Conservation (phyloP, 2,329 filamentous ascomycete genomes). For the Penicillium digitatum region DNA sequence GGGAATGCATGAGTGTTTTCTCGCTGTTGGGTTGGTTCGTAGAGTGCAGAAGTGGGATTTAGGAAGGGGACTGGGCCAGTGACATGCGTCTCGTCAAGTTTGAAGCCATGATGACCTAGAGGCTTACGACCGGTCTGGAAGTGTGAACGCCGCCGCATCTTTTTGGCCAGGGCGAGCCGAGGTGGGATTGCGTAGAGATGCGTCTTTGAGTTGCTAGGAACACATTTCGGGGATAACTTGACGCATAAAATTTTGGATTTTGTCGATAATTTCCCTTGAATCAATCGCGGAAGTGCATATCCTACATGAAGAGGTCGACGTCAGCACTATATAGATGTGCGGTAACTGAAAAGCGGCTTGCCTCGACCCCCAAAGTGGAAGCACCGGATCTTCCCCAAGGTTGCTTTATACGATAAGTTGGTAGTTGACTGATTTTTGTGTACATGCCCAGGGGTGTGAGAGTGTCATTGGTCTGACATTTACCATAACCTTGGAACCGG, state of each 20-base stretch:
- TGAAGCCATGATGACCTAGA: conserved; percentile 4
- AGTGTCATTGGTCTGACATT: background rate
- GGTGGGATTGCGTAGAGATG: background rate
- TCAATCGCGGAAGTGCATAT: background rate
- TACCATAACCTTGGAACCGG: background rate
- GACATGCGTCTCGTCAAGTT: conserved; percentile 13
- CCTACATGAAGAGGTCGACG: background rate
- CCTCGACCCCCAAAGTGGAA: background rate
- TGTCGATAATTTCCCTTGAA: background rate
- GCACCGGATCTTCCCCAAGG: background rate
- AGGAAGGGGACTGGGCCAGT: conserved; percentile 47
- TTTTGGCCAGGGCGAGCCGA: background rate
- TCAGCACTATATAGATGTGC: background rate
- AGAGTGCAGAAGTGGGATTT: conserved; percentile 48
- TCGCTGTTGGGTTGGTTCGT: conserved; percentile 12
- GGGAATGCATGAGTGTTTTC: background rate
- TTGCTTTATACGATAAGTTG: background rate
- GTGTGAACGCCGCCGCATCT: conserved; percentile 14
- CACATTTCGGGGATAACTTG: background rate
- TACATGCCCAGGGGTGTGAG: background rate
- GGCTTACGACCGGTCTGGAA: conserved; percentile 18
- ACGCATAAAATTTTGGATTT: background rate
- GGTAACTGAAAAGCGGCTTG: background rate
- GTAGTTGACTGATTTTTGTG: background rate
- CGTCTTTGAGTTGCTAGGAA: background rate